Evolutionary conservation across 164 flowering plant species (phyloP).

Genomic region (Malania oleifera): DNA sequence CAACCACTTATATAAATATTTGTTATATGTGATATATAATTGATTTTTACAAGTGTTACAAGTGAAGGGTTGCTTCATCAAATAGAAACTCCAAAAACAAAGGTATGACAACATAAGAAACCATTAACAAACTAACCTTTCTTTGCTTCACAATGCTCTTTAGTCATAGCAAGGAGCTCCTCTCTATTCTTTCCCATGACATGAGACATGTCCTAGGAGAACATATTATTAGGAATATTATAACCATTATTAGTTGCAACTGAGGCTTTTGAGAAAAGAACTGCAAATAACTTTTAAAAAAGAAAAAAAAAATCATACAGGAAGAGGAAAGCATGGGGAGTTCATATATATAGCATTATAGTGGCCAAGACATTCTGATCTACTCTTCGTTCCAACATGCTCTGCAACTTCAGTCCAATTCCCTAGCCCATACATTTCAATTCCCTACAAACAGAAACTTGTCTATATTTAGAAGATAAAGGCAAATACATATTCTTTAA

Average conservation of each 20-base stretch:
- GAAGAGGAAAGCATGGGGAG: conserved; percentile 90
- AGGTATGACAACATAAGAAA: background rate
- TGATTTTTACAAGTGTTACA: too few relatives aligned
- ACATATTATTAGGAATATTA: background rate
- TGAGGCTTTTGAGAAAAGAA: background rate
- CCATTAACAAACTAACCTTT: conserved; percentile 47
- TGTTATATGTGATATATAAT: too few relatives aligned
- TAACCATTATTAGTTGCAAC: background rate
- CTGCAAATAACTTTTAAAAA: too few relatives aligned
- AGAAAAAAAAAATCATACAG: conserved; percentile 38
- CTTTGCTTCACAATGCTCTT: conserved; percentile 58
- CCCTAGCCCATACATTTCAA: conserved; percentile 93
- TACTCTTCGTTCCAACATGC: conserved; percentile 93
- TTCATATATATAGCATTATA: conserved; percentile 65
- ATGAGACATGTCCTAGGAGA: conserved; percentile 83
- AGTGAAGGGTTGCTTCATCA: background rate
- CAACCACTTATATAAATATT: too few relatives aligned
- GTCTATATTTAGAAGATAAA: conserved; percentile 6
- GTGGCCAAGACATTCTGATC: conserved; percentile 73
- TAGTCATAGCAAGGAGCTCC: conserved; percentile 95
- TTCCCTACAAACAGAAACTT: conserved; percentile 44
- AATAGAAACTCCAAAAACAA: background rate
- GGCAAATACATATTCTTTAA: background rate
- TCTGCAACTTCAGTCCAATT: conserved; percentile 95
- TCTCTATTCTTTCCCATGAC: conserved; percentile 87